phyloP scores from a whole-genome alignment of 83 land plant species.

The Larix sibirica region DNA sequence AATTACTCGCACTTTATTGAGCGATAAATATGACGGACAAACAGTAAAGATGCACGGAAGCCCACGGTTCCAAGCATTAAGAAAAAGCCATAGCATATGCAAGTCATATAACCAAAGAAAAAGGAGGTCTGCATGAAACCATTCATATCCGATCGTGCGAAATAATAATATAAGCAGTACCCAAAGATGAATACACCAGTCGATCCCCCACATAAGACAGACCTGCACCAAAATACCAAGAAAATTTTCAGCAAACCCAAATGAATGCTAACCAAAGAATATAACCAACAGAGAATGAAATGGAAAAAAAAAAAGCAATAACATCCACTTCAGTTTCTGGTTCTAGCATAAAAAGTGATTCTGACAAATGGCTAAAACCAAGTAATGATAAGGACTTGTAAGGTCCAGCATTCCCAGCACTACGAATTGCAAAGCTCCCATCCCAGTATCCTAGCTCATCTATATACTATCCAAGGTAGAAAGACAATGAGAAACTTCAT shows the following conservation, averaged over 20 bases:
- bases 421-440: too few species aligned
- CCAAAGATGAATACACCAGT: conserved; percentile 41
- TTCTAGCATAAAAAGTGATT: too few species aligned
- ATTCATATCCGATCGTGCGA: conserved; percentile 42
- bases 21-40: conserved; percentile 48
- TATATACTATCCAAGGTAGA: neutral
- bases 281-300: neutral
- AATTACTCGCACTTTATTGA: conserved; percentile 42
- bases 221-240: conserved; percentile 22
- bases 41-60: conserved; percentile 38
- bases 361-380: too few species aligned
- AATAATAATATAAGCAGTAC: conserved; percentile 41
- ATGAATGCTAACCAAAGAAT: neutral
- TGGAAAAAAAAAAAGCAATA: neutral
- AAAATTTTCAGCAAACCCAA: neutral
- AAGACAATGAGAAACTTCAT: neutral
- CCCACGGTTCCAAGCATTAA: conserved; percentile 42
- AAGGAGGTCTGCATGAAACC: conserved; percentile 48
- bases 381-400: too few species aligned
- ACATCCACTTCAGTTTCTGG: neutral
- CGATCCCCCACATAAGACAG: conserved; percentile 45
- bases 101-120: conserved; percentile 52
- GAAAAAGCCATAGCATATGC: conserved; percentile 51
- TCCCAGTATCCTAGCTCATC: too few species aligned
- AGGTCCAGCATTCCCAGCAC: too few species aligned